A percentile compares a stretch with the other conserved stretches of the same genome.
These are phyloP conservation scores for Lipomyces yamanashiensis DNA, from an alignment of 805 yeast genomes.

Conservation along the genomic window DNA sequence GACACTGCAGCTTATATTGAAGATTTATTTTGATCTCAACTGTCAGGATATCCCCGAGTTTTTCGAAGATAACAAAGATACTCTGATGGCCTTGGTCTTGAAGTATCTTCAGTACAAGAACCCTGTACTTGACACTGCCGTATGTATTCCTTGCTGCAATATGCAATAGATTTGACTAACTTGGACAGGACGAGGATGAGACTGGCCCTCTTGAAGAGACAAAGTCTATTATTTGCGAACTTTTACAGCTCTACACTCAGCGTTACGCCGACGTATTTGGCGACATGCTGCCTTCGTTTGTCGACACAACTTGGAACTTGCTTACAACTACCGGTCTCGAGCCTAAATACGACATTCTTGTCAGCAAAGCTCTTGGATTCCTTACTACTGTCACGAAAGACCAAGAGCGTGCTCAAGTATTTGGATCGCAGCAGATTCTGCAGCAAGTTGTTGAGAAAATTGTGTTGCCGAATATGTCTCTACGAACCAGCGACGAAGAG, in stretches of 20 bases:
- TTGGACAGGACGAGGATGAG: constrained; percentile 54
- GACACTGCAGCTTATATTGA: constrained; percentile 69
- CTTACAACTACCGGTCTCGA: constrained; percentile 68
- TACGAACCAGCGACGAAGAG: constrained; percentile 88
- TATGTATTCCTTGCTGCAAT: neutral
- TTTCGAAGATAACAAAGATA: constrained; percentile 84
- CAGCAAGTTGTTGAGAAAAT: constrained; percentile 80
- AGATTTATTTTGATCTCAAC: constrained; percentile 89
- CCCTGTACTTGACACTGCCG: constrained; percentile 55
- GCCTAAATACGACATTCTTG: constrained; percentile 81
- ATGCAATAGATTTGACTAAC: neutral
- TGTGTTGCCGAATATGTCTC: constrained; percentile 82
- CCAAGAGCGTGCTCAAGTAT: constrained; percentile 65
- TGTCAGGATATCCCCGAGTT: constrained; percentile 99
- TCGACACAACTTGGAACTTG: constrained; percentile 80
- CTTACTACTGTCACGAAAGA: constrained; percentile 79
- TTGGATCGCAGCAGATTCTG: constrained; percentile 62
- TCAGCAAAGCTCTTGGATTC: constrained; percentile 78
- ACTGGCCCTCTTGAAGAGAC: constrained; percentile 71
- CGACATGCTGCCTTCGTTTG: constrained; percentile 74
- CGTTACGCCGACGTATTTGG: constrained; percentile 92
- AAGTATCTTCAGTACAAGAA: constrained; percentile 72
- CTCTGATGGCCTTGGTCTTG: constrained; percentile 80
- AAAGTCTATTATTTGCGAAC: constrained; percentile 82
- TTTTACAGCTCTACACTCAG: constrained; percentile 81